Evolutionary conservation across 345 rosid species (phyloP).

Genomic region (Eucalyptus decipiens): DNA sequence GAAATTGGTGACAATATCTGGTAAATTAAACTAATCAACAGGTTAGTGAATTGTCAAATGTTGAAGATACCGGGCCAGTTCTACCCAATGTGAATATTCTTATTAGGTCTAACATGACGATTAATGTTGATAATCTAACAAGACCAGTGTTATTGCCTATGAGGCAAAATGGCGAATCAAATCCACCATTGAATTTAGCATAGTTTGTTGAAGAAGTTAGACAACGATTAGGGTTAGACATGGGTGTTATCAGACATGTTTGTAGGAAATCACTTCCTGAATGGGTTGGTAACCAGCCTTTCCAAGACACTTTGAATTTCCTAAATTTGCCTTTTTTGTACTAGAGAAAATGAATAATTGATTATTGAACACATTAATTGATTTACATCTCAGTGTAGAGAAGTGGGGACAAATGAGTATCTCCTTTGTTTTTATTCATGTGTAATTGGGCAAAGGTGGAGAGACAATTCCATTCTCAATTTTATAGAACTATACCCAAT

Average conservation of each 20-base stretch:
- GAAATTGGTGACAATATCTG: neutral
- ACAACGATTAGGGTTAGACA: neutral
- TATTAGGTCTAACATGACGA: neutral
- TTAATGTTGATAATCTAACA: neutral
- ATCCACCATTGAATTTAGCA: neutral
- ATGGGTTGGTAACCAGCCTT: neutral
- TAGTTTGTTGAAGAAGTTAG: neutral
- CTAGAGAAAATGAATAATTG: no score
- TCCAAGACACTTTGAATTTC: neutral
- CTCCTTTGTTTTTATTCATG: no score
- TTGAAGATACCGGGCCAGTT: neutral
- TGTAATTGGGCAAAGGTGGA: no score
- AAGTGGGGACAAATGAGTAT: no score
- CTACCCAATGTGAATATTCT: neutral
- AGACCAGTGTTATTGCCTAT: neutral
- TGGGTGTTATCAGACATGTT: neutral
- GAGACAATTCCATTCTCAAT: no score
- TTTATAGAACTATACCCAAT: no score
- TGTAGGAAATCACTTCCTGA: accelerated
- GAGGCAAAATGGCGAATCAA: neutral
- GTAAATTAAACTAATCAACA: no score
- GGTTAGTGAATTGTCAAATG: neutral
- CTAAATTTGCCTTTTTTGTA: no score
- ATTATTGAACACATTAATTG: no score
- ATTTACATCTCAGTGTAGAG: no score